These are phyloP conservation scores for Santalum album DNA, from an alignment of 164 flowering plant species.

Conservation along the genomic window DNA sequence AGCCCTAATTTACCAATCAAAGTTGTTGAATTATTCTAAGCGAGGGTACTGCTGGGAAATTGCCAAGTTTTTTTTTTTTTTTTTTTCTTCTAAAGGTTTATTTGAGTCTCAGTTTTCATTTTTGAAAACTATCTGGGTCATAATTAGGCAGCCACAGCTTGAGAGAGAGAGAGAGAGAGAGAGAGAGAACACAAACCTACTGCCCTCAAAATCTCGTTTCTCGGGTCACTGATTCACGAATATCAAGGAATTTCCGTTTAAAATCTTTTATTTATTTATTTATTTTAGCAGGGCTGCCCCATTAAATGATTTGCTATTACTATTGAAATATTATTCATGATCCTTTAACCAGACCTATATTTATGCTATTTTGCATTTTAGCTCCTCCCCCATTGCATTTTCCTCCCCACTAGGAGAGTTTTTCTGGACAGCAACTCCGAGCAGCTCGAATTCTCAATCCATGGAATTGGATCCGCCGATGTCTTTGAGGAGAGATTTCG, in stretches of 20 bases:
- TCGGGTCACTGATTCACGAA: conserved; percentile 44
- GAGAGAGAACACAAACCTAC: not conserved
- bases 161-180: conserved; percentile 5
- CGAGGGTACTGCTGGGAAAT: no score
- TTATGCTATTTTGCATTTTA: no score
- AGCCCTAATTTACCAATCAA: no score
- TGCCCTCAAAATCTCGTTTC: conserved; percentile 31
- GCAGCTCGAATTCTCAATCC: conserved; percentile 17
- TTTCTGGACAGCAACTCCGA: not conserved
- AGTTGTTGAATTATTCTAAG: no score
- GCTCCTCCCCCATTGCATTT: not conserved
- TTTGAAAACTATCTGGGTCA: not conserved
- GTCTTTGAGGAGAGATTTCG: conserved; percentile 10
- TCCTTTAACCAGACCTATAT: not conserved
- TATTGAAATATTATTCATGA: not conserved
- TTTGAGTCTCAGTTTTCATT: not conserved
- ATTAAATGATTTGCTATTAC: conserved; percentile 1
- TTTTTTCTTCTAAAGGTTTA: not conserved
- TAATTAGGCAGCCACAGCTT: no score
- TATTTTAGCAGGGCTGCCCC: conserved; percentile 17
- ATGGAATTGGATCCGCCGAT: conserved; percentile 15
- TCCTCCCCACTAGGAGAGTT: conserved; percentile 8
- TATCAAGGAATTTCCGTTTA: conserved; percentile 26
- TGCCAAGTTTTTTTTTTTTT: no score
- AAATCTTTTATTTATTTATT: no score